Evolutionary conservation across 805 yeast species (phyloP), one percentile per base, ranked within the genome.

Genomic region (Priceomyces melissophilus): DNA sequence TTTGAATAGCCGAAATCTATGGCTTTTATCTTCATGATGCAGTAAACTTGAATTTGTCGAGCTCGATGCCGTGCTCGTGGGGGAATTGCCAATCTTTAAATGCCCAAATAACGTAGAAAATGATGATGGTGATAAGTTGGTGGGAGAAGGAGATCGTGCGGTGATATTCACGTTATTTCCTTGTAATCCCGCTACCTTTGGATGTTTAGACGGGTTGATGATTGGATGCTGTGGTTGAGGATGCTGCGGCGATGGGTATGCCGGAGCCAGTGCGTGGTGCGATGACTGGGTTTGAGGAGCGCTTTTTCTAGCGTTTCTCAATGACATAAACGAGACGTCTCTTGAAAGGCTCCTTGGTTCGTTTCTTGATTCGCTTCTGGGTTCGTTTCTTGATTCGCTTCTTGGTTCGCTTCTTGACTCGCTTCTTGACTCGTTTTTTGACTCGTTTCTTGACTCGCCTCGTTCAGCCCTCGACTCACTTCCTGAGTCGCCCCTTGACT

Each of bases 61-160:
- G 13, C 31, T 39, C 3, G 38, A 30, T 3, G 36, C 23, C 9
- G 41, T 25, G 11, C 32, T 17, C 10, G 38, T 15, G 14, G 40
- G 15, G 11, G 35, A 30, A 15, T 38, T 35, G 20, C 32, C 23
- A 10, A 40, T 30, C 35, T 47, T 50, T 16, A 53, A 38, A 35
- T 52, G 57, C 16, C 48, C 47, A 36, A 49, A 44, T 10, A 53
- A 40, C n/a, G 34, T 44, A 10, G 52, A 29, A 10, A 49, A 35
- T 12, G 53, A 49, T 20, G 42, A 39, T 10, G 39, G 28, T 4
- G 46, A 36, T 5, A 20, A 30, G 33, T 27, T 39, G 16, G 30
- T 28, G 14, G 42, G 37, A 8, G 39, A 28, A 15, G 33, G 33
- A 4, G 23, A 12, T 10, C 10, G 32, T n/a, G 13, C 26, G n/a